Conservation (phyloP, 768 basidiomycete species). For the Solioccasus polychromus region DNA sequence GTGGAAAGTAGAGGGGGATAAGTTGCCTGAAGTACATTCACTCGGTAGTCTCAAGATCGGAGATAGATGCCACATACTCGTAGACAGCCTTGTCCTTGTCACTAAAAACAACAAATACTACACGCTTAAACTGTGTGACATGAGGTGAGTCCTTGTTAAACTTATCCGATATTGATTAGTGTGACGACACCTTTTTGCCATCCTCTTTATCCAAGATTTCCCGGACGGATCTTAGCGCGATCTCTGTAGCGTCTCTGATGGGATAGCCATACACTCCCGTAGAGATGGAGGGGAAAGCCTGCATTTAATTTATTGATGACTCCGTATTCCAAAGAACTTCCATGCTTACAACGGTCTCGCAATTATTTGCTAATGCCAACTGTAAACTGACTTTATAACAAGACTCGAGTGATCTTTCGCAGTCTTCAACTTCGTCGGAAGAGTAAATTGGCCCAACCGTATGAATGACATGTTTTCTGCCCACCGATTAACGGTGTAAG, state of each 20-base stretch:
- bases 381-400: conserved; percentile 67
- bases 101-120: conserved; percentile 73
- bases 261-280: conserved; percentile 82
- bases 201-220: conserved; percentile 52
- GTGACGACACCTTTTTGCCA: conserved; percentile 38
- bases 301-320: background rate
- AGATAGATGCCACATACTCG: conserved; percentile 43
- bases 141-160: background rate
- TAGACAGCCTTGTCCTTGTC: conserved; percentile 62
- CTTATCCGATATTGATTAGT: background rate
- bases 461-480: conserved; percentile 72
- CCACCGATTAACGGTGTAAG: background rate
- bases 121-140: conserved; percentile 52
- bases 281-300: conserved; percentile 83
- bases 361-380: conserved; percentile 54
- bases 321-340: background rate
- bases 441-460: conserved; percentile 74
- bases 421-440: conserved; percentile 35
- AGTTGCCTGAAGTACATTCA: conserved; percentile 34
- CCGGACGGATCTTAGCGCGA: conserved; percentile 61
- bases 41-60: background rate
- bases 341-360: conserved; percentile 59
- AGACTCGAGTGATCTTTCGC: conserved; percentile 56
- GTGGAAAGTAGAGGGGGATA: conserved; percentile 66
- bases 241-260: conserved; percentile 63